phyloP scores from a whole-genome alignment of 192 early-diverging fungal genomes.

The Dissophora globulifera region DNA sequence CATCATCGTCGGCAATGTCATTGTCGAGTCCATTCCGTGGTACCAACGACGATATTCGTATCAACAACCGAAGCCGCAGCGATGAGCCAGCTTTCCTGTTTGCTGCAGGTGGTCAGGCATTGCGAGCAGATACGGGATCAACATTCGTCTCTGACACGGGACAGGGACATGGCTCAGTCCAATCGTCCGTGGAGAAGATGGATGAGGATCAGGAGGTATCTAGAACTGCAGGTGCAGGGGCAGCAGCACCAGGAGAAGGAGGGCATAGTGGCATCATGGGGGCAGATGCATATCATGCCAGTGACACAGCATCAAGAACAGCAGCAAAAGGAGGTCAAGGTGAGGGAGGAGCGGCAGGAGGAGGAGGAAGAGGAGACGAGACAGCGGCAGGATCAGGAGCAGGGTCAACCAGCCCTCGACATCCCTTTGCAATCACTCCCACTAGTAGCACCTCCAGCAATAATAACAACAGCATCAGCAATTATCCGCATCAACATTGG shows the following conservation, averaged over 20 bases:
- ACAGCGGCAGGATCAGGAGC: constrained; percentile 6
- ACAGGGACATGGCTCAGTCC: constrained; percentile 12
- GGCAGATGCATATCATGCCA: constrained; percentile 41
- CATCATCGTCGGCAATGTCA: background rate
- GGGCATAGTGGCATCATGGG: constrained; percentile 38
- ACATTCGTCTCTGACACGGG: constrained; percentile 19
- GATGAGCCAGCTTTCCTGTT: background rate
- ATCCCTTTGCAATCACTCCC: background rate
- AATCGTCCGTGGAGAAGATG: constrained; percentile 1
- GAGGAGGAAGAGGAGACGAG: background rate
- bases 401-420: background rate
- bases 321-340: constrained; percentile 17
- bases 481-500: background rate
- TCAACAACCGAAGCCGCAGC: background rate
- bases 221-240: constrained; percentile 16
- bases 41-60: too few relatives aligned
- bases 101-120: constrained; percentile 1
- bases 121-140: constrained; percentile 35
- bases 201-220: constrained; percentile 37
- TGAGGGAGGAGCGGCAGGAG: constrained; percentile 1
- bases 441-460: background rate
- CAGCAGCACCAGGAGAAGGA: constrained; percentile 10
- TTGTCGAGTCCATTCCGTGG: too few relatives aligned
- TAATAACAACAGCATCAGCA: background rate
- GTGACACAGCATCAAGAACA: constrained; percentile 14